Conservation (phyloP, 2,329 filamentous ascomycete species). For the Nothophoma quercina region DNA sequence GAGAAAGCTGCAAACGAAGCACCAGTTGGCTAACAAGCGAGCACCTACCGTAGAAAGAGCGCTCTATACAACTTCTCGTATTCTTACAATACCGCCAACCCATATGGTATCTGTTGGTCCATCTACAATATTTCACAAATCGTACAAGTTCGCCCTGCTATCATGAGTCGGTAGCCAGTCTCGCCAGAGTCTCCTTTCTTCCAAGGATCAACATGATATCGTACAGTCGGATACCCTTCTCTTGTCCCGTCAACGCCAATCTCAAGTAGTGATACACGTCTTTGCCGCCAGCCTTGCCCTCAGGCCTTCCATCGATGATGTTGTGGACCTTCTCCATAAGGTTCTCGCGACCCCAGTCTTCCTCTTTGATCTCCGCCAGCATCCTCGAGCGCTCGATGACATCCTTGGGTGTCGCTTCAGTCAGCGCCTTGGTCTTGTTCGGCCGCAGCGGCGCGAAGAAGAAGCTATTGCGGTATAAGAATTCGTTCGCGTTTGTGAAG, state of each 20-base stretch:
- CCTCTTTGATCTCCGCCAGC: slow-evolving; percentile 25
- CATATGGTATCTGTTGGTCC: too few relatives aligned
- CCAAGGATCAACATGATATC: slow-evolving; percentile 48
- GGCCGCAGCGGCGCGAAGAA: slow-evolving; percentile 60
- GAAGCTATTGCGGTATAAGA: slow-evolving; percentile 63
- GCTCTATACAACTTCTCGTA: too few relatives aligned
- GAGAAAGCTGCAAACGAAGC: too few relatives aligned
- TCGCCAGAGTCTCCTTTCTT: slow-evolving; percentile 38
- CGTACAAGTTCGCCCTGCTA: too few relatives aligned
- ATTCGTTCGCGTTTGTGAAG: slow-evolving; percentile 64
- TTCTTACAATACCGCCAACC: too few relatives aligned
- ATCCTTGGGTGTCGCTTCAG: slow-evolving; percentile 14
- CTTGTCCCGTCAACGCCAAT: slow-evolving; percentile 38
- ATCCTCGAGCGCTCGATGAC: slow-evolving; percentile 28
- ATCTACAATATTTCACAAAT: not conserved
- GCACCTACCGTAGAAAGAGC: too few relatives aligned
- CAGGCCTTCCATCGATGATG: slow-evolving; percentile 37
- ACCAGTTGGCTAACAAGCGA: too few relatives aligned
- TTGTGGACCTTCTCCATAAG: slow-evolving; percentile 35
- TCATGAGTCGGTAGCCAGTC: slow-evolving; percentile 37
- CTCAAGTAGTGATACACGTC: slow-evolving; percentile 46
- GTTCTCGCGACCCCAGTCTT: slow-evolving; percentile 33
- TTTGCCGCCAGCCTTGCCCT: slow-evolving; percentile 37
- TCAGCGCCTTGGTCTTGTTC: not conserved
- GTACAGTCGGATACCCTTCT: slow-evolving; percentile 45